Evolutionary conservation across 2,329 filamentous ascomycete genomes (phyloP), one percentile per base, ranked within the genome.

Genomic region (Chlorencoelia australis): DNA sequence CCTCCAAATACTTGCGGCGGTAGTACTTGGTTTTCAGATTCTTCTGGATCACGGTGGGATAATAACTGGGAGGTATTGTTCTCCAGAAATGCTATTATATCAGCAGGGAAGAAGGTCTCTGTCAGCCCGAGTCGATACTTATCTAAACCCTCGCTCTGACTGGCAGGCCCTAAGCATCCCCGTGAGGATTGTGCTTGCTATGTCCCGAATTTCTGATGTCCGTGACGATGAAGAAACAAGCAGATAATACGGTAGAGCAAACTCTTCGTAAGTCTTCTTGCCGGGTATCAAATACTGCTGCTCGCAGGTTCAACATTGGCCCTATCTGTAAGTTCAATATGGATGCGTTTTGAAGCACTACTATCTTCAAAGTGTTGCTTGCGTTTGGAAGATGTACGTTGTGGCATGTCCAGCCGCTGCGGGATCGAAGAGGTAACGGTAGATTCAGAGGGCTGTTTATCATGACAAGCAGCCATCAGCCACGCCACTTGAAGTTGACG

Each of bases 21-120:
- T 95, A 95, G 65, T 94, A 96, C 62, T 94, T 94, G 59, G 86
- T 87, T 46, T 79, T 82, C 38, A 98, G 66, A 56, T 98, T 98
- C 78, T 98, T 98, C 63, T 98, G 91, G 39, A 98, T 98, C 78
- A 98, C 83, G 51, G 94, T 84, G 8, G 91, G 91, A 49, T 88
- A 94, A 48, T 87, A 83, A 57, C 94, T 96, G 56, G 98, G 71
- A 40, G 87, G 79, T 47, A 72, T 85, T 9, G 91, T 95, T 41
- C 91, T 79, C 91, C 34, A 98, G 68, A 66, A 95, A 95, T 5
- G 91, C 91, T 51, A 98, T 79, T 93, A 98, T 98, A 61, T 93
- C 91, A 38, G 91, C 91, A 42, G 93, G 82, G 77, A 98, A 98
- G 67, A 98, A 98, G 57, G 98, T 95, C 67, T 98, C 98, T 35